phyloP scores from a whole-genome alignment of 768 basidiomycete species.

The Pleurotus giganteus region DNA sequence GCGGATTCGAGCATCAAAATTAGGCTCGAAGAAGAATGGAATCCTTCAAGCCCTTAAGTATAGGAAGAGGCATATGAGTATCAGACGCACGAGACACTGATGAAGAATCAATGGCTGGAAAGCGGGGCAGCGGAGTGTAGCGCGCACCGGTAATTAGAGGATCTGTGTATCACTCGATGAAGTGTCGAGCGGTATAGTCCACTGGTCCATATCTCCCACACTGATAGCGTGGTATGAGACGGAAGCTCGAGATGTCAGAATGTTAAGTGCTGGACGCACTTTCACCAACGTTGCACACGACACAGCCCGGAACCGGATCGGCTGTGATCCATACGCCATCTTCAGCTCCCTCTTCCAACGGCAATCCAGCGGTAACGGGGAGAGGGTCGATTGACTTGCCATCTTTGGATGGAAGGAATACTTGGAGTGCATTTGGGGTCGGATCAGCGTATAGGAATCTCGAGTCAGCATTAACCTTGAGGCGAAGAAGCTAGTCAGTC shows the following conservation, averaged over 20 bases:
- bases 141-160: constrained; percentile 62
- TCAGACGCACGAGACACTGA: constrained; percentile 66
- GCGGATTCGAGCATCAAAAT: constrained; percentile 67
- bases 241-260: not conserved
- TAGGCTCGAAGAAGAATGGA: constrained; percentile 95
- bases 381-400: constrained; percentile 20
- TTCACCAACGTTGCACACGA: constrained; percentile 92
- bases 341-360: constrained; percentile 51
- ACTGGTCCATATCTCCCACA: constrained; percentile 93
- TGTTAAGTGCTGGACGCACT: constrained; percentile 47
- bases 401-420: constrained; percentile 58
- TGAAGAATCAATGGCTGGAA: not conserved
- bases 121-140: constrained; percentile 24
- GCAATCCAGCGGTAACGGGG: constrained; percentile 33
- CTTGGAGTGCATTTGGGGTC: constrained; percentile 78
- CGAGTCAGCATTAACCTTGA: constrained; percentile 7
- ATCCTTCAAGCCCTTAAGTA: constrained; percentile 44
- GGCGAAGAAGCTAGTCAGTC: constrained; percentile 6
- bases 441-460: constrained; percentile 88
- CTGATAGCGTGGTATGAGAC: constrained; percentile 28
- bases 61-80: constrained; percentile 8
- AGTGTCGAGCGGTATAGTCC: constrained; percentile 85
- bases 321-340: constrained; percentile 80
- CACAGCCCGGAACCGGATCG: constrained; percentile 77
- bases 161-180: constrained; percentile 83